Percentiles rank a stretch among this genome's conserved stretches.
These are phyloP conservation scores for Juncus inflexus DNA, from an alignment of 176 grass and related monocot genomes.

Conservation along the genomic window DNA sequence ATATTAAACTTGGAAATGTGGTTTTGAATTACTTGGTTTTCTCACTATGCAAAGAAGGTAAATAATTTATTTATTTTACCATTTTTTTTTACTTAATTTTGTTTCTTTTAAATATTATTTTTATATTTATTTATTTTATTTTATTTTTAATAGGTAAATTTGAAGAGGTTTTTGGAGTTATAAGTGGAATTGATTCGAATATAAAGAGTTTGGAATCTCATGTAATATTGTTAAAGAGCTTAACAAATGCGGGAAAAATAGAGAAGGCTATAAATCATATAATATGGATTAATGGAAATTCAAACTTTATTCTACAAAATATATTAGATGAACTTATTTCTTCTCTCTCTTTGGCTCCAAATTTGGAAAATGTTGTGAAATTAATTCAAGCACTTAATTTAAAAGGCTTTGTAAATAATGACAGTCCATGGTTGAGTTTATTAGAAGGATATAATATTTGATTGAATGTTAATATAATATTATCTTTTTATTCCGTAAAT, in stretches of 20 bases:
- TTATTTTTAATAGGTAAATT: slow-evolving; percentile 47
- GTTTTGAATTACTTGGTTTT: slow-evolving; percentile 40
- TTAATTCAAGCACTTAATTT: slow-evolving; percentile 51
- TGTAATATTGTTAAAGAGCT: slow-evolving; percentile 59
- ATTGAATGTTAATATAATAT: not conserved
- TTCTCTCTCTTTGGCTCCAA: slow-evolving; percentile 69
- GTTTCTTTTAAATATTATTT: not conserved
- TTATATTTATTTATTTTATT: not conserved
- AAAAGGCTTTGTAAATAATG: slow-evolving; percentile 42
- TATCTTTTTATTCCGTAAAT: too few species aligned
- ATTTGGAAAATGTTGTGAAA: slow-evolving; percentile 50
- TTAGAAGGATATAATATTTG: slow-evolving; percentile 24
- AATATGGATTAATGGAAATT: slow-evolving; percentile 46
- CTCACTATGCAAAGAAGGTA: slow-evolving; percentile 76
- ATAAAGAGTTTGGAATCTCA: slow-evolving; percentile 45
- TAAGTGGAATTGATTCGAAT: slow-evolving; percentile 40
- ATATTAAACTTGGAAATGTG: slow-evolving; percentile 44
- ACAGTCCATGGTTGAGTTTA: slow-evolving; percentile 52
- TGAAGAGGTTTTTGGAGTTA: slow-evolving; percentile 35
- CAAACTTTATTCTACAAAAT: slow-evolving; percentile 37
- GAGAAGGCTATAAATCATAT: slow-evolving; percentile 72
- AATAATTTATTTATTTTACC: not conserved
- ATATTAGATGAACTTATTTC: slow-evolving; percentile 63
- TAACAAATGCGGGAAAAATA: slow-evolving; percentile 55
- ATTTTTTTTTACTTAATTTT: too few species aligned